These are phyloP conservation scores for Helichrysum umbraculigerum DNA, from an alignment of 129 eudicot species.

Conservation along the genomic window DNA sequence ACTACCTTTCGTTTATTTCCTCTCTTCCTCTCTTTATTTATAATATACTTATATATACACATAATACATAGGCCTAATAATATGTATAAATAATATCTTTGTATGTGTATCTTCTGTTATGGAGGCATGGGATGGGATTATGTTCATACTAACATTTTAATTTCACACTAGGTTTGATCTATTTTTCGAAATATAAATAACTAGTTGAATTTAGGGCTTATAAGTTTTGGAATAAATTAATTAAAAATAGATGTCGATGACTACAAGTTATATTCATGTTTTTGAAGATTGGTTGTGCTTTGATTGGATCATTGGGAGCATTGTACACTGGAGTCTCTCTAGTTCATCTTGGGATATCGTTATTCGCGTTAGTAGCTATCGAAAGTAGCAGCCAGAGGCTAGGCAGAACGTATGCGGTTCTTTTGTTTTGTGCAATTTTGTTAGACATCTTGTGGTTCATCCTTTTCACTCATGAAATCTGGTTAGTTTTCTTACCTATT, in stretches of 20 bases:
- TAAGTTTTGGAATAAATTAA: neutral
- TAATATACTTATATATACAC: too few species aligned
- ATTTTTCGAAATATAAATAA: conserved; percentile 4
- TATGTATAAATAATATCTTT: too few species aligned
- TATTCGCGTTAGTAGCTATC: conserved; percentile 83
- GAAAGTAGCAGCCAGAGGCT: conserved; percentile 95
- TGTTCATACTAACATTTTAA: neutral
- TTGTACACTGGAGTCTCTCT: conserved; percentile 74
- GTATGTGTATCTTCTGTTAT: neutral
- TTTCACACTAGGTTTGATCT: too few species aligned
- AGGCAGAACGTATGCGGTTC: conserved; percentile 77
- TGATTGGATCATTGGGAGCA: conserved; percentile 96
- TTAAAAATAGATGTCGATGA: neutral
- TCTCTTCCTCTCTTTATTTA: conserved; percentile 14
- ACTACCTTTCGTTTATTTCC: neutral
- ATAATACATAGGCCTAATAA: too few species aligned
- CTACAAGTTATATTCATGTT: conserved; percentile 25
- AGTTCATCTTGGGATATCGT: conserved; percentile 63
- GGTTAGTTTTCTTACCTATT: conserved; percentile 40
- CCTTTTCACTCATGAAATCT: conserved; percentile 66
- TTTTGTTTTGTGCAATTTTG: conserved; percentile 61
- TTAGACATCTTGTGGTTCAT: conserved; percentile 73
- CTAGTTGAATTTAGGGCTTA: neutral
- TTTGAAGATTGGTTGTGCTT: conserved; percentile 81
- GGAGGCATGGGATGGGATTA: neutral